Evolutionary conservation across 2,329 filamentous ascomycete genomes (phyloP), one percentile per base, ranked within the genome.

Genomic region (Sphaerulina vaccinii): DNA sequence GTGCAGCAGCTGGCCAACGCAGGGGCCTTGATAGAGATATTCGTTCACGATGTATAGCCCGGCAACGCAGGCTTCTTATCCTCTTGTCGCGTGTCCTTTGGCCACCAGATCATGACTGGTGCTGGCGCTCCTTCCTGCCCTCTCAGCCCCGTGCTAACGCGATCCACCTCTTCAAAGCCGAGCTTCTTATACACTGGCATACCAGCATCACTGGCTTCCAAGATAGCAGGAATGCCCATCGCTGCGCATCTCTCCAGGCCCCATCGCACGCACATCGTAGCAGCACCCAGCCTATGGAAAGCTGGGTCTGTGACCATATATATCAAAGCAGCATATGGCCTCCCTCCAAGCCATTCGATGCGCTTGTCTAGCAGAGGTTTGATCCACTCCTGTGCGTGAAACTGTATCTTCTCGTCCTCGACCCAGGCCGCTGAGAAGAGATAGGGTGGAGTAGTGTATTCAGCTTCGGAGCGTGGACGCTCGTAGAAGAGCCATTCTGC

Each of bases 241-340:
- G 64, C 51, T 46, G 70, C 66, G 32, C 70, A 73, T 21, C 67
- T 64, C 13, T 68, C 56, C 10, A 72, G 8, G 1, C 70, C 71
- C 69, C 68, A 70, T 15, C 69, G 61, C 33, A 74, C 44, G 22
- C 72, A 55, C 41, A 71, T 55, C 2, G 47, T 65, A 2, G 62
- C 71, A 7, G 67, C 69, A 0, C 72, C 72, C 8, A 65, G 63
- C 1, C 68, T 47, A n/a, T 68, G 64, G 23, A 71, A 67, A 5
- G 67, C 65, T 0, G 67, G 68, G 54, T 68, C 65, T 8, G 57
- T 60, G 6, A 52, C 50, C 54, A 71, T 72, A 33, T 54, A 62
- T 40, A 68, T 55, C 32, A 67, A 33, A 2, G 61, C 23, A n/a
- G 55, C 59, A 36, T 55, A 36, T 3, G 52, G 52, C 9, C 50